Evolutionary conservation across 352 stramenopile genomes (phyloP), one percentile per base, ranked within the genome.

Genomic region (Phytophthora rubi): DNA sequence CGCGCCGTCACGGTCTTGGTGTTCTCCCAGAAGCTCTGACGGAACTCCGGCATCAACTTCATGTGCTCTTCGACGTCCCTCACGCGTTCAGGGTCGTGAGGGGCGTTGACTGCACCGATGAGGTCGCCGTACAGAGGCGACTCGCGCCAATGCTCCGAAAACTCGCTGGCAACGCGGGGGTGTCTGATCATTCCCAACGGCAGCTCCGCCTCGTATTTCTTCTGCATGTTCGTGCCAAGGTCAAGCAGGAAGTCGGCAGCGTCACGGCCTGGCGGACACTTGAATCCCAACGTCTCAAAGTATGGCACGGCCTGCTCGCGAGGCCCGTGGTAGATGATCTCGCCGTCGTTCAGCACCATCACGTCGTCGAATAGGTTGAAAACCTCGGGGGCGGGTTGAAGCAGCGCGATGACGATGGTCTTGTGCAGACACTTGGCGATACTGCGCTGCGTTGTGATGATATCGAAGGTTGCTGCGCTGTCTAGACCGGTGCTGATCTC

Each of bases 401-500:
- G 60, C 18, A 91, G 52, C 26, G 81, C 68, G 52, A 89, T 89
- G 9, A 91, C 70, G 15, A 89, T 60, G 2, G 83, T 91, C 54
- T 80, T 81, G 57, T 74, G 62, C 13, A 90, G 26, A 15, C 16
- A 62, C 65, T 86, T 70, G 16, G 79, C 80, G 26, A 83, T 73
- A 62, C 80, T 73, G 9, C 67, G 75, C 18, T 97, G 65, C 3
- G 87, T 73, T 21, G 79, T 85, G 68, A 92, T 86, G 71, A 98
- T 98, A 59, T 98, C 93, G 64, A 81, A 97, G 1, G 93, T 97
- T 0, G 92, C 96, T 3, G 91, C 84, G 32, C 82, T 86, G 77
- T 98, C 94, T 8, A 98, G 79, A 6, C 95, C 95, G 3, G 92
- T 98, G 53, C 82, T 95, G 68, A 98, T 97, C 75, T 97, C 88